These are phyloP conservation scores for Ophiostoma ips DNA, from an alignment of 2,329 filamentous ascomycete genomes.

Conservation along the genomic window DNA sequence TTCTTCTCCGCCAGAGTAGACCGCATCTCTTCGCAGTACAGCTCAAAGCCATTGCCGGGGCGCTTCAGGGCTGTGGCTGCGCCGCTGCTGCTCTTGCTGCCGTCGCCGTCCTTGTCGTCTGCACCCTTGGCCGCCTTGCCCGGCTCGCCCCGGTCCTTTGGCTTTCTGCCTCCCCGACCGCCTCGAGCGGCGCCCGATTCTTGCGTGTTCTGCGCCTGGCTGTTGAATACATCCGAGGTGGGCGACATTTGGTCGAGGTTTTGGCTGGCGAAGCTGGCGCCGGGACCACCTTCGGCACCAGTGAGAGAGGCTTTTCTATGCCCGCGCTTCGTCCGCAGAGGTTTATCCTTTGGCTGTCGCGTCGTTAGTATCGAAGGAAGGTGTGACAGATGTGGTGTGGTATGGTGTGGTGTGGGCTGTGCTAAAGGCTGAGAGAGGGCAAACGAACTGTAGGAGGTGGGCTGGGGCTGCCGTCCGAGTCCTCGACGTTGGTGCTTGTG, in stretches of 20 bases:
- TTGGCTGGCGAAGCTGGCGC: neutral
- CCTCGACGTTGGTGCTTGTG: slow-evolving; percentile 60
- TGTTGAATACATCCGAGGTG: slow-evolving; percentile 36
- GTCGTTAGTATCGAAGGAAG: neutral
- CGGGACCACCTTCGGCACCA: slow-evolving; percentile 14
- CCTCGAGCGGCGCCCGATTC: slow-evolving; percentile 24
- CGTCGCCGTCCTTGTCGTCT: neutral
- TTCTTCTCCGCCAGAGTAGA: slow-evolving; percentile 29
- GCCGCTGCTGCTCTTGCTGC: slow-evolving; percentile 18
- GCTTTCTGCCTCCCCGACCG: slow-evolving; percentile 12
- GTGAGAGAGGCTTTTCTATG: slow-evolving; percentile 47
- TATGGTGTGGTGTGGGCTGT: neutral
- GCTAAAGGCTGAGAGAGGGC: neutral
- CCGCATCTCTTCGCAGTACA: slow-evolving; percentile 39
- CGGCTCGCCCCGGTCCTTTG: slow-evolving; percentile 23
- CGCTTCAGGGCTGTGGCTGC: neutral
- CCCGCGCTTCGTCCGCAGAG: slow-evolving; percentile 58
- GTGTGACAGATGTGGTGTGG: neutral
- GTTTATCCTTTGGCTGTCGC: slow-evolving; percentile 60
- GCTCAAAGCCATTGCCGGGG: slow-evolving; percentile 36
- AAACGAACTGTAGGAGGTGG: slow-evolving; percentile 60
- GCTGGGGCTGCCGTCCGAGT: slow-evolving; percentile 66
- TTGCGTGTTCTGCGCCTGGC: neutral
- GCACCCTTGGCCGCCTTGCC: slow-evolving; percentile 17
- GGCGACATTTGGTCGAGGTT: slow-evolving; percentile 24